Evolutionary conservation across 2,329 filamentous ascomycete species (phyloP), one percentile per base, ranked within the genome.

Genomic region (Aspergillus flavus): DNA sequence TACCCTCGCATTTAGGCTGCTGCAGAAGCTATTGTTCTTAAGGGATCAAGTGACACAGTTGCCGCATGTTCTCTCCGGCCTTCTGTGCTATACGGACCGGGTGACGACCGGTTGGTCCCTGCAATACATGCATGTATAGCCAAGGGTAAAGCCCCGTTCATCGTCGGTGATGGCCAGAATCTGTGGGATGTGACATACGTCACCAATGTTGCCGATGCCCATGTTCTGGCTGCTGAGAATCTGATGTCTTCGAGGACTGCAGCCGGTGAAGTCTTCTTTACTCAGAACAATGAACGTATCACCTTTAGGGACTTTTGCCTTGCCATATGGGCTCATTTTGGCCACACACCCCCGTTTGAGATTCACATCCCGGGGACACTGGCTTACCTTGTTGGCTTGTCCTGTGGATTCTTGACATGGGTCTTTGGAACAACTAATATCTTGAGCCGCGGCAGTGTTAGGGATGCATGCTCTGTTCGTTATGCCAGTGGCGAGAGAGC

Each of bases 401-500:
- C 80, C 11, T 78, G 80, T 48, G 85, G 87, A 70, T 76, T 73
- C 58, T 72, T 78, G 60, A 81, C 79, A 39, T 85, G 83, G 79
- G 60, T 81, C 6, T 80, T 76, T 9, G 82, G 84, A 0, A 72
- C 69, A 4, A 74, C 81, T 32, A 76, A 78, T 5, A 83, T 80
- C 16, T 72, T 88, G 57, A 83, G 82, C 72, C 76, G 83, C 43
- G 86, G 85, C 2, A 82, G 83, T 66, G 82, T 88, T 4, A 79
- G 78, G 66, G 86, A 88, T 76, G 85, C 81, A 41, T 82, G 82
- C 62, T 78, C 82, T 45, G 77, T 81, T 55, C 76, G 84, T 58
- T 88, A 87, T 77, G 82, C 83, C 23, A 83, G 79, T 68, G 83
- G 84, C 34, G 73, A 76, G 14, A 86, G 86, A 69, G 85, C 85